Base-by-base conservation (phyloP, 495 filamentous ascomycete genomes). In the Halenospora varia region DNA sequence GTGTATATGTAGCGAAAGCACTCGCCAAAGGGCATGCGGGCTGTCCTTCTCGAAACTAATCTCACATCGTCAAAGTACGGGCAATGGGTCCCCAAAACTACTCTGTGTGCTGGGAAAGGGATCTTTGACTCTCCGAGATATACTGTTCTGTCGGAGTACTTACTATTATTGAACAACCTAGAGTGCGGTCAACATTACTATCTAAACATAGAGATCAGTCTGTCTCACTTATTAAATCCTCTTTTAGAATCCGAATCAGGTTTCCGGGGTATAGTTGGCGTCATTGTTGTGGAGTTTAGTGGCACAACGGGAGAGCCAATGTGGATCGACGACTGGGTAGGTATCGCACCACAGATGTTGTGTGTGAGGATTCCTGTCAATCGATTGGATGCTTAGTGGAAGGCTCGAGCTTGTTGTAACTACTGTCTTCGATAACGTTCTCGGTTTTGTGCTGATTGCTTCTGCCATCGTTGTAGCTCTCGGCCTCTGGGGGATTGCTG, bases 371-470 rank as follows among this genome's bases (percentile, higher is more conserved):
- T n/a, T n/a, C n/a, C n/a, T n/a, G n/a, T n/a, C n/a, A n/a, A n/a
- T n/a, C n/a, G n/a, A n/a, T n/a, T n/a, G n/a, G 50, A 9, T 18
- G 15, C 20, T 4, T 53, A 39, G 25, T 10, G n/a, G 50, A 53
- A 13, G 6, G 25, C 18, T 13, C 50, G 4, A 40, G 3, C 13
- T 40, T 9, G 6, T 4, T 39, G 50, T 40, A 8, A 53, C 11
- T 17, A 18, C 15, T 8, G 22, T 40, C 13, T n/a, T 46, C 46
- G 40, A 23, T 19, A n/a, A 8, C 40, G 25, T 44, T 19, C 40
- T 46, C 52, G 52, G 46, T 55, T 39, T 55, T 25, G 52, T 55
- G 40, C 52, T 35, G 52, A 55, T 46, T 55, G 52, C 52, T 55
- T 39, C 18, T 39, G 52, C 4, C 52, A 39, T 44, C 40, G 40